phyloP scores from a whole-genome alignment of 148 eudicot genomes.

The Heliosperma pusillum region DNA sequence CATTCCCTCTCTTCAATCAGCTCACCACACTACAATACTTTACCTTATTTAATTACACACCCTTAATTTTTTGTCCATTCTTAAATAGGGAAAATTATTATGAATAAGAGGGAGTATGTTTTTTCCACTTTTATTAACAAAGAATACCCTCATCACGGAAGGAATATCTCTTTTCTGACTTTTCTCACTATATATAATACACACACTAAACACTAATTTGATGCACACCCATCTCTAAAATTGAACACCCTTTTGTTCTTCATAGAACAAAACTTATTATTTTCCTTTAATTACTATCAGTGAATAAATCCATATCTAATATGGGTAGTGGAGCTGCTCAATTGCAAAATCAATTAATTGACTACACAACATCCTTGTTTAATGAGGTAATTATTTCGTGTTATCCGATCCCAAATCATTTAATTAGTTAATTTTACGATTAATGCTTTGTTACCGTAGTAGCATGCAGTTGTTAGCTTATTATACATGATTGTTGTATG shows the following conservation, averaged over 20 bases:
- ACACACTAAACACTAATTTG: background rate
- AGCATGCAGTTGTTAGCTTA: no score
- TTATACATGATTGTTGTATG: no score
- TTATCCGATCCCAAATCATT: background rate
- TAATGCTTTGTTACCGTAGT: background rate
- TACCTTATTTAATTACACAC: no score
- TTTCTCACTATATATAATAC: background rate
- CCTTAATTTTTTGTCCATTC: no score
- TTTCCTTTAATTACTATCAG: background rate
- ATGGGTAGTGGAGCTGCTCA: constrained; percentile 26
- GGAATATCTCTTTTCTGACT: constrained; percentile 23
- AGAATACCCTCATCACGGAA: no score
- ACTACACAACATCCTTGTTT: constrained; percentile 46
- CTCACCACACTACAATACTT: no score
- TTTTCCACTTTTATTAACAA: no score
- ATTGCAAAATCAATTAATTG: constrained; percentile 40
- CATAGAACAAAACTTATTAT: background rate
- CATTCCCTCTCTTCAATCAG: no score
- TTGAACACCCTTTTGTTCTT: background rate
- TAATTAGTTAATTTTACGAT: background rate
- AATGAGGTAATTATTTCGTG: constrained; percentile 39
- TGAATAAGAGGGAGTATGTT: no score
- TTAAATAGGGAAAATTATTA: no score
- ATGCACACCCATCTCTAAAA: constrained; percentile 8
- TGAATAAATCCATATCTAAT: background rate